These are phyloP conservation scores for Vararia minispora DNA, from an alignment of 768 basidiomycete genomes.

Conservation along the genomic window DNA sequence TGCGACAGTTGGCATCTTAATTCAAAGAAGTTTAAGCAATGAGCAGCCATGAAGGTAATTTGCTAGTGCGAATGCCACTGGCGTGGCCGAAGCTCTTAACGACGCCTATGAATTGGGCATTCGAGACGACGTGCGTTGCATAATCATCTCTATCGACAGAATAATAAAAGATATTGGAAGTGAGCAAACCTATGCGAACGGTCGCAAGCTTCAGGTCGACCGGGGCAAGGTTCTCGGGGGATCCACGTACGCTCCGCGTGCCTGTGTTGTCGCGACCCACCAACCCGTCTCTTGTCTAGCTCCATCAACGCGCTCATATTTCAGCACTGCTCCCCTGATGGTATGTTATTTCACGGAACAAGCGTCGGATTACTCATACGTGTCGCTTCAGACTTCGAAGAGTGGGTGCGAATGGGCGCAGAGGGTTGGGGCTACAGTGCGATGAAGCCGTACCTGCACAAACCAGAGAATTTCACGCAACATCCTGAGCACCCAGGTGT, in stretches of 20 bases:
- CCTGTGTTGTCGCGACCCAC: no score
- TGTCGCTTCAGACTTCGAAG: conserved; percentile 12
- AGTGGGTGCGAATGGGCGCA: conserved; percentile 15
- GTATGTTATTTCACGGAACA: no score
- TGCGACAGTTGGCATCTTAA: not conserved
- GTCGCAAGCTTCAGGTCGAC: no score
- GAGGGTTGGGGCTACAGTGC: conserved; percentile 15
- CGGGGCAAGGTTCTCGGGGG: no score
- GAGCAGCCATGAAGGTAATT: conserved; percentile 5
- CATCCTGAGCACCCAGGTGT: conserved; percentile 4
- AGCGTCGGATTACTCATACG: no score
- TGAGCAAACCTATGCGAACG: no score
- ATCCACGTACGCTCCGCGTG: no score
- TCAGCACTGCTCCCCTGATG: no score
- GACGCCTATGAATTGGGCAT: conserved; percentile 10
- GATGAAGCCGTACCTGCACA: conserved; percentile 14
- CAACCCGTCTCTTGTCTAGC: no score
- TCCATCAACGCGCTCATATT: no score
- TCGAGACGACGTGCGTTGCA: conserved; percentile 2
- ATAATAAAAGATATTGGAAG: no score
- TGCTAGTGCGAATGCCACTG: conserved; percentile 6
- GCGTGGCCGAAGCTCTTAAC: conserved; percentile 6
- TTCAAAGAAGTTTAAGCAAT: not conserved
- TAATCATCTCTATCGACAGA: not conserved
- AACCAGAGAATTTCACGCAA: conserved; percentile 9